These are phyloP conservation scores for Verticillium klebahnii DNA, from an alignment of 2,329 filamentous ascomycete genomes.

Conservation along the genomic window DNA sequence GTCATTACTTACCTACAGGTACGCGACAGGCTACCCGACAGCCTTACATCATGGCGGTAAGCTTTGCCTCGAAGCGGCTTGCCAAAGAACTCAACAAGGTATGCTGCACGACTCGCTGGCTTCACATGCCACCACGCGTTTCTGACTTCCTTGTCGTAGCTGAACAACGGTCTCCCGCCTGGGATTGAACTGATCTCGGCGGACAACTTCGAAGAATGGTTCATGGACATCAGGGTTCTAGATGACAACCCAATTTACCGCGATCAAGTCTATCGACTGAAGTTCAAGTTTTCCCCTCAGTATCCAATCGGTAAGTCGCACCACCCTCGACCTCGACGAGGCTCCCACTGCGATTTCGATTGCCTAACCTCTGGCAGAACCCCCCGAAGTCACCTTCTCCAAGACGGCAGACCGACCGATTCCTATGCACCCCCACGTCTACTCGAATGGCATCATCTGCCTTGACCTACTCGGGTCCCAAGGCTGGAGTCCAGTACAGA, in stretches of 20 bases:
- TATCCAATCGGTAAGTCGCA: conserved; percentile 81
- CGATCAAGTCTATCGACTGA: conserved; percentile 74
- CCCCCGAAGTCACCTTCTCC: conserved; percentile 90
- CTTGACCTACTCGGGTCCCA: conserved; percentile 83
- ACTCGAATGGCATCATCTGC: conserved; percentile 98
- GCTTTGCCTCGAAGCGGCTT: conserved; percentile 51
- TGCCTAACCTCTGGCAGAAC: conserved; percentile 38
- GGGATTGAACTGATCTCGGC: conserved; percentile 76
- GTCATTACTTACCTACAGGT: neutral
- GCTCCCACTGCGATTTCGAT: neutral
- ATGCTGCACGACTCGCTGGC: conserved; percentile 8
- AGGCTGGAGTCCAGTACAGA: conserved; percentile 96
- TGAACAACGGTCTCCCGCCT: conserved; percentile 50
- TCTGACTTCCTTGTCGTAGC: conserved; percentile 7
- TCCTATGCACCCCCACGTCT: conserved; percentile 95
- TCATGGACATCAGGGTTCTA: conserved; percentile 85
- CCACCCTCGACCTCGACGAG: neutral
- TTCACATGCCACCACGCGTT: neutral
- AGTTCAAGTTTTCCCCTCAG: conserved; percentile 75
- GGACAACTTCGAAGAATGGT: conserved; percentile 84
- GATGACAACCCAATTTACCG: conserved; percentile 87
- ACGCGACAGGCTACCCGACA: neutral
- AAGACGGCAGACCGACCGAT: conserved; percentile 62
- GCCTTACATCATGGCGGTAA: conserved; percentile 29
- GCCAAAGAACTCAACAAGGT: conserved; percentile 58